These are phyloP conservation scores for Plasmodium yoelii DNA, from an alignment of 169 alveolate genomes.

Conservation along the genomic window DNA sequence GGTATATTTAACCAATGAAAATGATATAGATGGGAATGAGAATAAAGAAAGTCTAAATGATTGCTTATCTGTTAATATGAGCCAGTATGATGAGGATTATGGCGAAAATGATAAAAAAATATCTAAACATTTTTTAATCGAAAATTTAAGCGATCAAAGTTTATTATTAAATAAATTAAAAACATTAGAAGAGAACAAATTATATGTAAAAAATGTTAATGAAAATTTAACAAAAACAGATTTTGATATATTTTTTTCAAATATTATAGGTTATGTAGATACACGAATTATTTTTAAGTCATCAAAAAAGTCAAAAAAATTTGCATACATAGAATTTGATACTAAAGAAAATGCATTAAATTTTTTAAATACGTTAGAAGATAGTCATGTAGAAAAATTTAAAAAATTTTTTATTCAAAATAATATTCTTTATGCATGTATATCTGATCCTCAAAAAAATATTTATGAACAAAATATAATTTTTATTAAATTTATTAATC, in stretches of 20 bases:
- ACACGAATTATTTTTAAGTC: slow-evolving; percentile 21
- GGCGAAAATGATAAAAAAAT: neutral
- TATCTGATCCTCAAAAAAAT: slow-evolving; percentile 80
- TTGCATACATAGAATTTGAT: slow-evolving; percentile 80
- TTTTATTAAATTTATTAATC: slow-evolving; percentile 77
- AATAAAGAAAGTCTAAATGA: neutral
- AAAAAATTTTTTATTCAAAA: slow-evolving; percentile 17
- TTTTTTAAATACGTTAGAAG: slow-evolving; percentile 45
- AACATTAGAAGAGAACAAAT: slow-evolving; percentile 40
- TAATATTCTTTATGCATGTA: slow-evolving; percentile 4
- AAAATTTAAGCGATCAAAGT: slow-evolving; percentile 14
- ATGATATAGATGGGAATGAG: neutral
- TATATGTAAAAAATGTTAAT: slow-evolving; percentile 37
- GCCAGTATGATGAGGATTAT: too few relatives aligned
- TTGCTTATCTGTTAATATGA: neutral
- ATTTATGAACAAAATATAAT: slow-evolving; percentile 82
- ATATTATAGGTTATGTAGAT: slow-evolving; percentile 37
- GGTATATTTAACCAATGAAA: neutral
- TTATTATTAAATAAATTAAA: slow-evolving; percentile 12
- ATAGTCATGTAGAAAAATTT: slow-evolving; percentile 31
- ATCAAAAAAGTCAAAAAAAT: slow-evolving; percentile 14
- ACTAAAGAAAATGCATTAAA: slow-evolving; percentile 72
- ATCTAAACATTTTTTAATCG: slow-evolving; percentile 25
- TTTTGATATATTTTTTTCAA: slow-evolving; percentile 15
- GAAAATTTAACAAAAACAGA: slow-evolving; percentile 36